Percentiles rank a stretch among this genome's conserved stretches.
These are phyloP conservation scores for Pseudevernia furfuracea DNA, from an alignment of 495 filamentous ascomycete genomes.

Conservation along the genomic window DNA sequence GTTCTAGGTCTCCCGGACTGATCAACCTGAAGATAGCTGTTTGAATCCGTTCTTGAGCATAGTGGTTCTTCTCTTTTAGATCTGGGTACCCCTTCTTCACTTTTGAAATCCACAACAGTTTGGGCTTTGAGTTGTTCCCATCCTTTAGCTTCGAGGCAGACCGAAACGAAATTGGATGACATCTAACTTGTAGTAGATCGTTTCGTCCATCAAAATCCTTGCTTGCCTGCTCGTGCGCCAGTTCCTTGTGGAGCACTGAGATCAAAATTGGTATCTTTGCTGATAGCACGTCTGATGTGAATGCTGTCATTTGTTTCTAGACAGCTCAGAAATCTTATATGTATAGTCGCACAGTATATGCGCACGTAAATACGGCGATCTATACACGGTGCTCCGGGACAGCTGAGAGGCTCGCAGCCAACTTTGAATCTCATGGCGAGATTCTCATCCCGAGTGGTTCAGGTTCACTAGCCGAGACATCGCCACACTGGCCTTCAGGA, in stretches of 20 bases:
- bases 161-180: not conserved
- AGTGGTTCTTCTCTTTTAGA: not conserved
- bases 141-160: not conserved
- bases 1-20: not conserved
- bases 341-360: not conserved
- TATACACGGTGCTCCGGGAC: not conserved
- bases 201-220: not conserved
- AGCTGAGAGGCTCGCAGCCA: not conserved
- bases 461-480: not conserved
- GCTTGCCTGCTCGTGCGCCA: not conserved
- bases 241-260: not conserved
- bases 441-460: slow-evolving; percentile 1
- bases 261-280: not conserved
- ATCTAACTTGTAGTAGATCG: not conserved
- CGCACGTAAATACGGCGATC: not conserved
- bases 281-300: not conserved
- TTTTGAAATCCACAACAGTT: not conserved
- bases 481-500: slow-evolving; percentile 24
- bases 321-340: not conserved
- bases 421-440: not conserved
- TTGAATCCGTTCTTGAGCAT: slow-evolving; percentile 7
- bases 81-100: not conserved
- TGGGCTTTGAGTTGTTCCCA: not conserved
- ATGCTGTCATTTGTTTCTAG: not conserved
- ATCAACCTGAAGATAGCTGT: not conserved